Conservation (phyloP, 371 early-diverging fungal species). For the Mucor racemosus region DNA sequence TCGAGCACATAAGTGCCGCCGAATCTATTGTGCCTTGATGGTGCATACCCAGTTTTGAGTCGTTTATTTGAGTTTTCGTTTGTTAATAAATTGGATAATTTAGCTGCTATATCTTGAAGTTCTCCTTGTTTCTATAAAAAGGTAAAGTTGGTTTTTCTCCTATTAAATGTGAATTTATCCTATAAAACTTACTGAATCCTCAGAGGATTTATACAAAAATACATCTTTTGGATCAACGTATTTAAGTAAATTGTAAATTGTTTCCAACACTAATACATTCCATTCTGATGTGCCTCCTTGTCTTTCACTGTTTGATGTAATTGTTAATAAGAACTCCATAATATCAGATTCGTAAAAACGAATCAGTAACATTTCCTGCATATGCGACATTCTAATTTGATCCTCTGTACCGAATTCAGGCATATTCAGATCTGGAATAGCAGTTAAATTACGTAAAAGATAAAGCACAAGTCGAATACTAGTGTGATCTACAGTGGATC, state of each 20-base stretch:
- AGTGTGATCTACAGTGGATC: slow-evolving; percentile 70
- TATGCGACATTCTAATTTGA: slow-evolving; percentile 56
- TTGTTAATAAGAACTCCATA: slow-evolving; percentile 61
- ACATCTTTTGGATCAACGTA: slow-evolving; percentile 57
- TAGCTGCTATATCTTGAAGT: slow-evolving; percentile 19
- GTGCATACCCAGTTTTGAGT: slow-evolving; percentile 25
- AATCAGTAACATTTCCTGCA: slow-evolving; percentile 67
- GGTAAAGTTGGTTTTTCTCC: not conserved
- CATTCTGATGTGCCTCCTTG: slow-evolving; percentile 62
- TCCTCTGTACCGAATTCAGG: slow-evolving; percentile 42
- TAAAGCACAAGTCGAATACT: slow-evolving; percentile 77
- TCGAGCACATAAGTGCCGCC: slow-evolving; percentile 61
- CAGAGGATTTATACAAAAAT: slow-evolving; percentile 15
- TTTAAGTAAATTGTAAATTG: slow-evolving; percentile 61
- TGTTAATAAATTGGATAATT: slow-evolving; percentile 31
- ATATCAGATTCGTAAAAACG: slow-evolving; percentile 58
- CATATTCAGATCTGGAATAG: slow-evolving; percentile 73
- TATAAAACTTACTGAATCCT: slow-evolving; percentile 7
- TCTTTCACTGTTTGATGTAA: slow-evolving; percentile 59
- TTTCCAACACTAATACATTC: slow-evolving; percentile 70
- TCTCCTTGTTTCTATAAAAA: slow-evolving; percentile 13
- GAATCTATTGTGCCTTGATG: slow-evolving; percentile 61
- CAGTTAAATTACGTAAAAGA: slow-evolving; percentile 81
- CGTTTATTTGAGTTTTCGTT: slow-evolving; percentile 34
- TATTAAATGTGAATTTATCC: not conserved